These are phyloP conservation scores for Saturnispora dispora DNA, from an alignment of 805 yeast species.

Conservation along the genomic window DNA sequence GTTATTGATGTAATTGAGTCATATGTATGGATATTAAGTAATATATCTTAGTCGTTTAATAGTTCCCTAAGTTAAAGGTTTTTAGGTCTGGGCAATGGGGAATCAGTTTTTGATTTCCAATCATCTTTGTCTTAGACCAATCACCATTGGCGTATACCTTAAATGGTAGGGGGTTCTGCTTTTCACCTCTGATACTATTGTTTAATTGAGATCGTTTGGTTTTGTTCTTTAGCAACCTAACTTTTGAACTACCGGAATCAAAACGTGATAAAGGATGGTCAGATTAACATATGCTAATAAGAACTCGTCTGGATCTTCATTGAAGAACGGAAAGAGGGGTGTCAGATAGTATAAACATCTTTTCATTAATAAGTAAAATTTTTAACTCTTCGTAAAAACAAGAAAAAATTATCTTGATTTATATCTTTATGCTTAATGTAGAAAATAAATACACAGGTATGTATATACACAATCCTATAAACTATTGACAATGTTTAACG, in stretches of 20 bases:
- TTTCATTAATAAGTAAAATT: not conserved
- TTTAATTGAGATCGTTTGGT: not conserved
- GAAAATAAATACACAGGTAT: not conserved
- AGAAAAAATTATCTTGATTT: too few relatives aligned
- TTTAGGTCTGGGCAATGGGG: not conserved
- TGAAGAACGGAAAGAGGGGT: conserved; percentile 28
- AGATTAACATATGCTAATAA: conserved; percentile 26
- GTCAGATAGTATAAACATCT: conserved; percentile 29
- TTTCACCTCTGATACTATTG: not conserved
- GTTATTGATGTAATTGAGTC: not conserved
- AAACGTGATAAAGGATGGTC: conserved; percentile 29
- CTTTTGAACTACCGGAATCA: conserved; percentile 18
- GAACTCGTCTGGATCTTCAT: conserved; percentile 29
- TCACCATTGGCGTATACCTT: not conserved
- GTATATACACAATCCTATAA: not conserved
- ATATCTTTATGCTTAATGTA: not conserved
- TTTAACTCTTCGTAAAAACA: not conserved
- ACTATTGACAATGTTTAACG: conserved; percentile 35
- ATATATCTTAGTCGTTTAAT: conserved; percentile 4
- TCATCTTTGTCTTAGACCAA: not conserved
- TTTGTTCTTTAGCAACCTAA: not conserved
- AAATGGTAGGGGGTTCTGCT: conserved; percentile 7
- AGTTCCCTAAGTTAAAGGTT: not conserved
- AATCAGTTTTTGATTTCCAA: conserved; percentile 4
- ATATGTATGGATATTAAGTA: not conserved